Evolutionary conservation across 306 rosid species (phyloP), one percentile per base, ranked within the genome.

Genomic region (Delonix regia): DNA sequence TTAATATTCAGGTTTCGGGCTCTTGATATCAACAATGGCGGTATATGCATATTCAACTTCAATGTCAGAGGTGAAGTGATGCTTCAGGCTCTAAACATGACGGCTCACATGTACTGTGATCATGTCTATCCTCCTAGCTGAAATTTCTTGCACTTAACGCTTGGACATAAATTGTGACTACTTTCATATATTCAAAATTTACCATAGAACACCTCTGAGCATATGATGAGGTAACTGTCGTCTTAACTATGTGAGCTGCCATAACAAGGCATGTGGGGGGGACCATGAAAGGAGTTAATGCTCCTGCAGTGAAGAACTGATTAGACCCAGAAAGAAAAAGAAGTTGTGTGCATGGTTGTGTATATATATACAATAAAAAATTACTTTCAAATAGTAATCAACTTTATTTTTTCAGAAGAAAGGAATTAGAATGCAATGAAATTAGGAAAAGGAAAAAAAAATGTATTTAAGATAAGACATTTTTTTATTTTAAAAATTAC

Each of bases 41-140:
- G 96, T 53, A 80, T 90, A 67, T 86, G 91, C 65, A 90, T 85
- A 7, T 87, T 92, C 75, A 90, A 77, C 76, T 90, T 92, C 93
- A 92, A 87, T 61, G 71, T 57, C 38, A 82, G 82, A 87, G 96
- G 97, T 42, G 97, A 92, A 82, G 93, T 93, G 16, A 90, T 90
- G 93, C 92, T 90, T 73, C 84, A 86, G 69, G 87, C 81, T 63
- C 67, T 92, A 81, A 92, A 92, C 75, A 69, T 83, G 93, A 92
- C 91, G 2, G 88, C 92, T 81, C 92, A 88, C 80, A 89, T 91
- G 93, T 86, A 91, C 71, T 76, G 82, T 12, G 92, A 89, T 80
- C 93, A 91, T 71, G 82, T 85, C 80, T 91, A 91, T 87, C 80
- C 76, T 51, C 76, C 74, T 56, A 85, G 61, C 72, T 87, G 85